A percentile compares a stretch with the other conserved stretches of the same genome.
These are phyloP conservation scores for Trametes punicea DNA, from an alignment of 768 basidiomycete species.

Conservation along the genomic window DNA sequence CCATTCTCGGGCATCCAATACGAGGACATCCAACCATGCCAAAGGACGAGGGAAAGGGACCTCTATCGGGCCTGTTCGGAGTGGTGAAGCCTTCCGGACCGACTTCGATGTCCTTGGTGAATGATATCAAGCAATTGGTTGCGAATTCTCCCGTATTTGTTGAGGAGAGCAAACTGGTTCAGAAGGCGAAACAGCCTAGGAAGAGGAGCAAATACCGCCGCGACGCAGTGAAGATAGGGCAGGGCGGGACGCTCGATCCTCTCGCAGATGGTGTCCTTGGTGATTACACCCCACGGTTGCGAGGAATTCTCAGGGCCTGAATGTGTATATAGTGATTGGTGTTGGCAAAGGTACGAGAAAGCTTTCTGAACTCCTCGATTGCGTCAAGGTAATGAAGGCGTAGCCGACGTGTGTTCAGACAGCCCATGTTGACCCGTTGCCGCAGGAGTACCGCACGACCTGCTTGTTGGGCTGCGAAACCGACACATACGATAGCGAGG, in stretches of 20 bases:
- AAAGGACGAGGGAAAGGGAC: constrained; percentile 53
- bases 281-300: constrained; percentile 5
- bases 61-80: constrained; percentile 81
- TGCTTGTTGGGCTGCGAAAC: constrained; percentile 93
- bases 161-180: constrained; percentile 49
- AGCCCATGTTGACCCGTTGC: neutral
- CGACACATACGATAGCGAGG: constrained; percentile 91
- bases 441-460: constrained; percentile 86
- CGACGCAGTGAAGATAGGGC: constrained; percentile 75
- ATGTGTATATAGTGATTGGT: constrained; percentile 65
- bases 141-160: constrained; percentile 74
- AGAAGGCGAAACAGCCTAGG: constrained; percentile 33
- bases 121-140: constrained; percentile 80
- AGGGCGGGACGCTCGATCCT: constrained; percentile 95
- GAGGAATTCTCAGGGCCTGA: neutral
- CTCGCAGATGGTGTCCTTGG: constrained; percentile 73
- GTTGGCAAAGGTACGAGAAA: constrained; percentile 89
- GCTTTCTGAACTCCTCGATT: constrained; percentile 77
- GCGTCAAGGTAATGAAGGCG: constrained; percentile 61
- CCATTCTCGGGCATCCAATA: neutral
- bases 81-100: constrained; percentile 90
- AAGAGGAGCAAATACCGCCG: constrained; percentile 35
- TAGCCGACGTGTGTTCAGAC: constrained; percentile 31
- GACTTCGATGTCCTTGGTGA: constrained; percentile 87
- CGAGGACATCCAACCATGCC: constrained; percentile 51